phyloP scores from a whole-genome alignment of 2,329 filamentous ascomycete genomes.

The Domatiomyces catenatus region DNA sequence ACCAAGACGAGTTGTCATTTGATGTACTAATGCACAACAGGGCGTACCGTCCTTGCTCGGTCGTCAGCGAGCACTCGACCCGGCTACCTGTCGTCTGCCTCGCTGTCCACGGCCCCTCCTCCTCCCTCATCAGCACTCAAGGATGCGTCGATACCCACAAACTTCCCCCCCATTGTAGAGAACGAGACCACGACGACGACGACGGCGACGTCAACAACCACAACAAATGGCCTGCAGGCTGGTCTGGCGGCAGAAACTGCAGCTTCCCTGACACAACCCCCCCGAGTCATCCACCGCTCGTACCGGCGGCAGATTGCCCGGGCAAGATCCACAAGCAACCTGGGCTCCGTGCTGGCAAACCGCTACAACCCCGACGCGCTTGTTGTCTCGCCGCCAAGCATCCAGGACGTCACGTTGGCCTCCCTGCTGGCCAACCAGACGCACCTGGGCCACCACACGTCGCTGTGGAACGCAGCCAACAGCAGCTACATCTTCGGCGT shows the following conservation, averaged over 20 bases:
- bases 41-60: slow-evolving; percentile 13
- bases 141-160: background rate
- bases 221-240: slow-evolving; percentile 7
- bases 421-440: slow-evolving; percentile 74
- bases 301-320: background rate
- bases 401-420: slow-evolving; percentile 75
- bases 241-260: slow-evolving; percentile 3
- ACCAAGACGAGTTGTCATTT: background rate
- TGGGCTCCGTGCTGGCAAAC: background rate
- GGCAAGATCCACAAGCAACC: background rate
- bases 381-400: slow-evolving; percentile 54
- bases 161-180: background rate
- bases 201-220: slow-evolving; percentile 6
- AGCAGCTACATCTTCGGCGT: slow-evolving; percentile 87
- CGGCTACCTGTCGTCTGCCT: background rate
- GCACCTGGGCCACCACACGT: slow-evolving; percentile 80
- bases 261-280: background rate
- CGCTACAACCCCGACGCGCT: slow-evolving; percentile 12
- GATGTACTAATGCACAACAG: slow-evolving; percentile 6
- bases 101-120: background rate
- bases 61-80: slow-evolving; percentile 6
- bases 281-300: background rate
- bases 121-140: background rate
- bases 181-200: slow-evolving; percentile 3
- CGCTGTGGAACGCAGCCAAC: slow-evolving; percentile 89